phyloP scores from a whole-genome alignment of 129 eudicot species.

The Deinandra increscens region DNA sequence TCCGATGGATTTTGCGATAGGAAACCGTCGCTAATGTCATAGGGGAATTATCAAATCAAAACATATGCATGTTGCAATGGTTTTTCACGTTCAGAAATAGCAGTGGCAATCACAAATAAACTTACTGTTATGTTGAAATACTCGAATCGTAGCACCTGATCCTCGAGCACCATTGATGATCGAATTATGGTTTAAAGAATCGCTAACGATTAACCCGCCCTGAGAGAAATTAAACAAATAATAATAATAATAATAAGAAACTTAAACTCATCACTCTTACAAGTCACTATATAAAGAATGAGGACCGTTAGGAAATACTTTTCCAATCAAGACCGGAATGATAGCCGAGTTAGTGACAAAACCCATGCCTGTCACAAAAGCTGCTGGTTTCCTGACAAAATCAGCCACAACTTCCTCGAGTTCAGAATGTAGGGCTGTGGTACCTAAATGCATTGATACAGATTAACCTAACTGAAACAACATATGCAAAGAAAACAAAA shows the following conservation, averaged over 20 bases:
- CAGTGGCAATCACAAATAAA: not conserved
- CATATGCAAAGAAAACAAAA: no score
- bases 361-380: conserved; percentile 91
- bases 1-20: no score
- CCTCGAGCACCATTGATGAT: conserved; percentile 97
- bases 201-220: conserved; percentile 87
- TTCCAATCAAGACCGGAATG: conserved; percentile 82
- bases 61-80: no score
- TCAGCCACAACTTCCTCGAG: conserved; percentile 79
- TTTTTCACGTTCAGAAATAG: no score
- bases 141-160: conserved; percentile 53
- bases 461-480: no score
- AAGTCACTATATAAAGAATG: no score
- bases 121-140: conserved; percentile 67
- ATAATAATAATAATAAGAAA: no score
- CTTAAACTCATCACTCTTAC: not conserved
- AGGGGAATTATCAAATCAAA: no score
- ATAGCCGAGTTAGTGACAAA: conserved; percentile 89
- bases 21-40: no score
- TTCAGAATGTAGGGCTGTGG: conserved; percentile 69
- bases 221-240: conserved; percentile 24
- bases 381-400: conserved; percentile 83
- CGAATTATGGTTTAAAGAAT: conserved; percentile 84
- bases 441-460: no score
- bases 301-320: conserved; percentile 59